phyloP scores from a whole-genome alignment of 2,329 filamentous ascomycete species.

The Neopestalotiopsis rosae region DNA sequence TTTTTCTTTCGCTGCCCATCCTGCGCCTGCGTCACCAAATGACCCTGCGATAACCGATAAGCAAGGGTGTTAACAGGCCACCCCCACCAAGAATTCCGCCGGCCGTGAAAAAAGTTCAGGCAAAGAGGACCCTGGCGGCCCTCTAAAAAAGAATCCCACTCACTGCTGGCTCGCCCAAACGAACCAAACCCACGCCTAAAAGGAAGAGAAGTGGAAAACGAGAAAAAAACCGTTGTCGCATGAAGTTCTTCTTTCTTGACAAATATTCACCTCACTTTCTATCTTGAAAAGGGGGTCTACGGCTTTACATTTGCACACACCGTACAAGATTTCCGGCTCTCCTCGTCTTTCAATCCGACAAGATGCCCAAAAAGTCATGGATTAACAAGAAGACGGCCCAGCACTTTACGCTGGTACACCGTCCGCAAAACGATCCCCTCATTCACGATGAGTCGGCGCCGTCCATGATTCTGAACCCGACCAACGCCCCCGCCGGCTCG shows the following conservation, averaged over 20 bases:
- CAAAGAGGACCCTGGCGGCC: constrained; percentile 1
- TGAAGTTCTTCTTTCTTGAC: background rate
- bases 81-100: constrained; percentile 10
- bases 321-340: background rate
- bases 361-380: constrained; percentile 18
- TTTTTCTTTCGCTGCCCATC: background rate
- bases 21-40: constrained; percentile 17
- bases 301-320: background rate
- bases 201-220: background rate
- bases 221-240: background rate
- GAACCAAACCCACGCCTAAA: background rate
- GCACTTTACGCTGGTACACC: constrained; percentile 93
- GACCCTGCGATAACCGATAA: constrained; percentile 17
- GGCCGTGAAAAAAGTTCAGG: constrained; percentile 8
- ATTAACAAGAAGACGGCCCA: constrained; percentile 85
- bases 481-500: constrained; percentile 52
- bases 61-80: background rate
- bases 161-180: background rate
- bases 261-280: background rate
- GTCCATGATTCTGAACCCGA: constrained; percentile 86
- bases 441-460: constrained; percentile 92
- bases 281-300: background rate
- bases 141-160: constrained; percentile 3
- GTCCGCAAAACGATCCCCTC: constrained; percentile 94
- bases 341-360: background rate